Percentiles rank a stretch among this genome's conserved stretches.
Evolutionary conservation across 2,329 filamentous ascomycete species (phyloP).

Genomic region (Alternaria infectoria): DNA sequence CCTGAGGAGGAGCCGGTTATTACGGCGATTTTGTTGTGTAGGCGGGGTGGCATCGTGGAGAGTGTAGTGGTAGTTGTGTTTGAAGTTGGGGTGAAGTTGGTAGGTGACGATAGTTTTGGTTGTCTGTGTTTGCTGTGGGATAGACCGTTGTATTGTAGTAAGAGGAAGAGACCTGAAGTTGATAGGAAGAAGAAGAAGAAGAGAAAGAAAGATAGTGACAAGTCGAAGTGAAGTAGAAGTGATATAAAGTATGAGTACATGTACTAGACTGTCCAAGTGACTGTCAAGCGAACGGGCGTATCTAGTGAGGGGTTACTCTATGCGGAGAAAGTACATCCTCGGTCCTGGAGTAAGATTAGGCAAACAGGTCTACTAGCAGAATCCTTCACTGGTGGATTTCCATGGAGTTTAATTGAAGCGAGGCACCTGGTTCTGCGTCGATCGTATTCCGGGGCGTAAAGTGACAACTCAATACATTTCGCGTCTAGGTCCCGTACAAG

Average conservation of each 20-base stretch:
- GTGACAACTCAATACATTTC: background rate
- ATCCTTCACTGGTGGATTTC: background rate
- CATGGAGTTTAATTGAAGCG: background rate
- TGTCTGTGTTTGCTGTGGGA: background rate
- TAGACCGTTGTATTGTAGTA: background rate
- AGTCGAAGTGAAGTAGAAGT: background rate
- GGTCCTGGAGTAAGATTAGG: slow-evolving; percentile 1
- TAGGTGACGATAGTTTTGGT: background rate
- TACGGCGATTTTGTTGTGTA: slow-evolving; percentile 38
- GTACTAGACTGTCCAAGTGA: background rate
- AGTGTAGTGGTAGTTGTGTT: background rate
- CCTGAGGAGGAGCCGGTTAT: slow-evolving; percentile 45
- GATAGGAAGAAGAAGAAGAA: background rate
- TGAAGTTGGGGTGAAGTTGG: background rate
- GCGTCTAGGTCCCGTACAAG: background rate
- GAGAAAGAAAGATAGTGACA: background rate
- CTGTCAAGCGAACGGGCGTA: background rate
- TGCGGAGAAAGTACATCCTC: slow-evolving; percentile 13
- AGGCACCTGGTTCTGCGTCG: background rate
- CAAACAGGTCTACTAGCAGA: background rate
- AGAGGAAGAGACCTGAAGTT: background rate
- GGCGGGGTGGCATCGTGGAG: slow-evolving; percentile 29
- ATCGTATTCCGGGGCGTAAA: background rate
- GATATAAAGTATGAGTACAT: background rate
- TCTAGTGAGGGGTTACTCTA: background rate